Base-by-base conservation (phyloP, 2,329 filamentous ascomycete genomes). In the Epichloe gansuensis region DNA sequence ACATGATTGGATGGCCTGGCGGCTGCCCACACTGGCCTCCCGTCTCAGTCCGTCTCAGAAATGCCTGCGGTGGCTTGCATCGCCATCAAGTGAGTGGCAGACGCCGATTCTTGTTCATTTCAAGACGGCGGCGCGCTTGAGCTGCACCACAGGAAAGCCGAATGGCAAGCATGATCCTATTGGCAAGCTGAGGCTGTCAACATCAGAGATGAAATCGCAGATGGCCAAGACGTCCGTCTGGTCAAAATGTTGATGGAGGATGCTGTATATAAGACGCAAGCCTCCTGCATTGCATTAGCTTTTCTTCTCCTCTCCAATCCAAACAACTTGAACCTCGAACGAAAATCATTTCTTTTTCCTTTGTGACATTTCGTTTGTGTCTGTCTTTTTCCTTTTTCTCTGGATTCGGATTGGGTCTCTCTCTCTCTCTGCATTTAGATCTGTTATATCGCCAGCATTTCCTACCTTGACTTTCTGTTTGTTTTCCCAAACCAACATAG, bases 1-100 rank as follows among this genome's bases (percentile, higher is more conserved):
- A 21, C 37, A 15, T 52, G 45, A 63, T 65, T 63, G 62, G 61
- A 52, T 52, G 52, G 15, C 41, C 23, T 21, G 57, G 60, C 59
- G 60, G 43, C 58, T 61, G 57, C 52, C 54, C 55, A 56, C 52
- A 58, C 58, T n/a, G 31, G 37, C 49, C 46, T 45, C 2, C 17
- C 17, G 17, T 21, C 17, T 21, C 17, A 21, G 17, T 21, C 11
- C 48, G 60, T 60, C 45, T 60, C 58, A 59, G 23, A 45, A 48
- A 39, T 51, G 45, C 48, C 34, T 45, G 39, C n/a, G 15, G 25
- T 51, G 45, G 54, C 49, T 48, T 41, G 38, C 28, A 7, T 38
- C 35, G 34, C 13, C 7, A 23, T 9, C 49, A 8, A 23, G 43
- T 45, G 37, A 52, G 46, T 52, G 45, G 51, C 11, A 21, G 34